Evolutionary conservation across 179 eudicot species (phyloP), one percentile per base, ranked within the genome.

Genomic region (Camellia oleifera): DNA sequence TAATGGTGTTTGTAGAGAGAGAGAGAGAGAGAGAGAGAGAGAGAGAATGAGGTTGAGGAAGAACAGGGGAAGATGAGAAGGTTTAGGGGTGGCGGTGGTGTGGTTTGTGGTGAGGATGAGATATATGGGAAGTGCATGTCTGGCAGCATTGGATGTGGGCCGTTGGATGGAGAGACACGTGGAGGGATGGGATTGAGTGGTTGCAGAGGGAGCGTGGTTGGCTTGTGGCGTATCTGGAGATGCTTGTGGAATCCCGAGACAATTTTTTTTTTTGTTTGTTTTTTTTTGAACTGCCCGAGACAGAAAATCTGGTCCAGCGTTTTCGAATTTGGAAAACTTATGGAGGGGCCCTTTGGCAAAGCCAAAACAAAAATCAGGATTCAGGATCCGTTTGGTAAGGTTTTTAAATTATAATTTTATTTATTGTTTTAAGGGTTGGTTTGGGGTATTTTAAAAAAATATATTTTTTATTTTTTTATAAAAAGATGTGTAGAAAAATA

Each of bases 141-240:
- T 5, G 13, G 1, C 6, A 3, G 15, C 2, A 12, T 4, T 68
- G 74, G 11, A 46, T 5, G 9, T 42, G 61, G 8, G 65, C 87
- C 91, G 88, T 88, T 84, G 86, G 91, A 89, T 91, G 77, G 69
- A 14, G 1, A 26, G 8, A 79, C 81, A 86, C 87, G 87, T 90
- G 90, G 91, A 90, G 7, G 89, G 86, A 17, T 0, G 15, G 46
- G 71, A 67, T 40, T 32, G 50, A 8, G 7, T 14, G 40, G 18
- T 1, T 10, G 40, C 14, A 56, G 69, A 2, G 73, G 17, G 92
- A 88, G 91, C 84, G 93, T 91, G 95, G 80, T 80, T 15, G 15
- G 84, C 95, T 85, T 83, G 86, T 83, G 88, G 69, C 61, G 12
- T 75, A 75, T 75, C 75, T 83, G 89, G 72, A 50, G 80, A 74